Evolutionary conservation across 1,284 basidiomycete genomes (phyloP), one percentile per base, ranked within the genome.

Genomic region (Peniophora sp.): DNA sequence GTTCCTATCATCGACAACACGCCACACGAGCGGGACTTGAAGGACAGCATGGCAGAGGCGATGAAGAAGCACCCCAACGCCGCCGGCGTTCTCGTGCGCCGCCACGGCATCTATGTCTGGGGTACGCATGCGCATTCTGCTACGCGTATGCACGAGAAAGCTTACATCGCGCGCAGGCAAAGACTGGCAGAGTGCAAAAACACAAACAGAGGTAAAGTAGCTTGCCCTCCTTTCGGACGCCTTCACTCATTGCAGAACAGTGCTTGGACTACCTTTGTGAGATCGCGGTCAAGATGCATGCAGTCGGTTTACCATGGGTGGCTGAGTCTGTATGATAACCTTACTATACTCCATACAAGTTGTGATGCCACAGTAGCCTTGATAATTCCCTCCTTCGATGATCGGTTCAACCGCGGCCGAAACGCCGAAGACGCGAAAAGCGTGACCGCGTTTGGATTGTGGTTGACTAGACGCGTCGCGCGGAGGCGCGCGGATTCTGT

Each of bases 1-100:
- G 73, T 93, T 3, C 91, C 89, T 0, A 92, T 93, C 60, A 93
- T 93, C 54, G 84, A 90, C 59, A 93, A 92, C 61, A 93, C 91
- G 2, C 89, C 90, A 3, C 75, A 88, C 53, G 90, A 93, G 64
- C 89, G 92, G 64, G 90, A 92, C 63, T 71, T 93, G 53, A 87
- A 83, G 51, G 88, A 88, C 39, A 84, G 85, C 54, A 92, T 93
- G 89, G 87, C 80, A 2, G 77, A 78, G 49, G 89, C 89, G 1
- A 91, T 93, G 87, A 65, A 69, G 11, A 76, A 80, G 55, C 84
- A 87, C 62, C 91, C 90, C 0, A 75, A 89, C 48, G 85, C 91
- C 0, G 80, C 89, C 9, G 90, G 75, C 8, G 76, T 93, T 3
- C 78, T 93, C 17, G 90, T 92, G 9, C 76, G 89, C 27, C 68